Evolutionary conservation across 2,329 filamentous ascomycete species (phyloP).

Genomic region (Fusarium oxysporum): DNA sequence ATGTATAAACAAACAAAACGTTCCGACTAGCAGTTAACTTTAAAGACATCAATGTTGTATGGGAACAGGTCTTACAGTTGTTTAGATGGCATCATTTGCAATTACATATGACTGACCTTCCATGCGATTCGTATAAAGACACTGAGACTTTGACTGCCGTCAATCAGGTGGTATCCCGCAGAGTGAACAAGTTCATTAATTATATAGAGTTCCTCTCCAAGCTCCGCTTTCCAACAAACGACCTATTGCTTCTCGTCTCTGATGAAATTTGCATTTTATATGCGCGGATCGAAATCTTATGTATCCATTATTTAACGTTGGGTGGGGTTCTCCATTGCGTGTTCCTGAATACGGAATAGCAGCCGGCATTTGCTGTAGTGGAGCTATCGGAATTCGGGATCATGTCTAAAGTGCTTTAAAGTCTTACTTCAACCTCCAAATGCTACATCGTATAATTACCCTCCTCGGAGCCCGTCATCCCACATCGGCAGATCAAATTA

Average conservation of each 20-base stretch:
- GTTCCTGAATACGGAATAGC: neutral
- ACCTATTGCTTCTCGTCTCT: neutral
- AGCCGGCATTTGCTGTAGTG: neutral
- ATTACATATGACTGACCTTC: neutral
- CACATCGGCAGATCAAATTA: neutral
- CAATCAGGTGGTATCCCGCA: accelerated
- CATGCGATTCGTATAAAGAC: accelerated
- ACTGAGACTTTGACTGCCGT: too few relatives aligned
- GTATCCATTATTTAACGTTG: neutral
- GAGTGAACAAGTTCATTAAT: neutral
- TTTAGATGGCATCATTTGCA: neutral
- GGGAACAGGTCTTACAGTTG: accelerated
- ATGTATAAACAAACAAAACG: neutral
- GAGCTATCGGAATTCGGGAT: accelerated
- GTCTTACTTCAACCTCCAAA: neutral
- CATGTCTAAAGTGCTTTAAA: neutral
- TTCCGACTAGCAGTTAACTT: too few relatives aligned
- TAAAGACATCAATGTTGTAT: neutral
- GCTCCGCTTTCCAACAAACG: neutral
- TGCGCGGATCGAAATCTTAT: neutral
- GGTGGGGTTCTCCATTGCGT: neutral
- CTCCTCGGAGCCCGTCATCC: neutral
- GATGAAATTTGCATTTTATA: neutral
- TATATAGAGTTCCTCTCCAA: neutral
- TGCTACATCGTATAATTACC: neutral